Percentiles rank a stretch among this genome's conserved stretches.
Conservation (phyloP, 192 early-diverging fungal genomes). For the Gamsiella multidivaricata region DNA sequence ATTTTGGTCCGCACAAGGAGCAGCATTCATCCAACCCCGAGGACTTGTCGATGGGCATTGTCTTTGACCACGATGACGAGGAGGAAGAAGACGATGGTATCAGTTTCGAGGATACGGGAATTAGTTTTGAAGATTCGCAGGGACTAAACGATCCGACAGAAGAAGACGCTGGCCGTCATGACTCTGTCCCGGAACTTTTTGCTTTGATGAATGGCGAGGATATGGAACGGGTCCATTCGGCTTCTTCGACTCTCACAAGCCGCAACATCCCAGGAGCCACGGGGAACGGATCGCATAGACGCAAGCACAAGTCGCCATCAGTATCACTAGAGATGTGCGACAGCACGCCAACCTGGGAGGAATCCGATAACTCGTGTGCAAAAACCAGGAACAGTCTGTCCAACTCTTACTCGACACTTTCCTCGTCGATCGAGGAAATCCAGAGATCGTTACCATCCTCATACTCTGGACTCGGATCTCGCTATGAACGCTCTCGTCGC, state of each 20-base stretch:
- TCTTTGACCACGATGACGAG: conserved; percentile 35
- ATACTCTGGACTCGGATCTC: conserved; percentile 42
- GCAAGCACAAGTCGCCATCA: conserved; percentile 33
- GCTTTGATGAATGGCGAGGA: conserved; percentile 8
- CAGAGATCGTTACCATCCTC: conserved; percentile 41
- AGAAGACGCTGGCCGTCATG: neutral
- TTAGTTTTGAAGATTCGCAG: conserved; percentile 11
- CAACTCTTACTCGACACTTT: conserved; percentile 25
- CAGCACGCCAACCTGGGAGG: conserved; percentile 22
- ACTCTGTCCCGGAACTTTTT: neutral
- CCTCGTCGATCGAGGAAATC: conserved; percentile 50
- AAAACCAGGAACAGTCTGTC: conserved; percentile 11
- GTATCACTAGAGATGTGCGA: conserved; percentile 34
- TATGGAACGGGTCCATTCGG: conserved; percentile 35
- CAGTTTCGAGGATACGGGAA: conserved; percentile 14
- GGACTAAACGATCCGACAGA: neutral
- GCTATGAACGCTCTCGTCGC: conserved; percentile 10
- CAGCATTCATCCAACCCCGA: conserved; percentile 22
- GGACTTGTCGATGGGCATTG: conserved; percentile 48
- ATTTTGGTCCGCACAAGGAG: conserved; percentile 35
- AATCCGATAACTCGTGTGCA: neutral
- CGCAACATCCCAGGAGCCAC: conserved; percentile 28
- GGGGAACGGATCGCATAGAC: neutral
- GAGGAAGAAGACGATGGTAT: conserved; percentile 15
- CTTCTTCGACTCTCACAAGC: conserved; percentile 34